Evolutionary conservation across 208 protist genomes (phyloP).

Genomic region (Giardia duodenalis): DNA sequence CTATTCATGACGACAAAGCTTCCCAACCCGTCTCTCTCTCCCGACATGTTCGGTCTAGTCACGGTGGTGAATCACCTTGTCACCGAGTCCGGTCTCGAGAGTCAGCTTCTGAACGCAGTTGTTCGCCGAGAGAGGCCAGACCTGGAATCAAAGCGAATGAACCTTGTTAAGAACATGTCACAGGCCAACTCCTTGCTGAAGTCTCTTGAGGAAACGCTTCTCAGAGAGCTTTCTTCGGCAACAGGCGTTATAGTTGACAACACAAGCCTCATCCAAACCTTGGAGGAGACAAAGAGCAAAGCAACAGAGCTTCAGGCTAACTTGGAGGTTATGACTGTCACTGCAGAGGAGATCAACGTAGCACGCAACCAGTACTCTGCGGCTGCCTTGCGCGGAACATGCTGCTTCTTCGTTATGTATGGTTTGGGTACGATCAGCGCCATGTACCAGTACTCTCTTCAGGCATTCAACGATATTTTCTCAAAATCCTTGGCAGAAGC

Average conservation of each 20-base stretch:
- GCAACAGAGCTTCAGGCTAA: slow-evolving; percentile 79
- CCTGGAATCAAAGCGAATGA: slow-evolving; percentile 72
- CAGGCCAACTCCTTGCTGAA: slow-evolving; percentile 82
- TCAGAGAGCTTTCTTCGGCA: slow-evolving; percentile 71
- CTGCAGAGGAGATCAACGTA: slow-evolving; percentile 73
- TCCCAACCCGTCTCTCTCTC: slow-evolving; percentile 85
- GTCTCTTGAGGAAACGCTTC: slow-evolving; percentile 85
- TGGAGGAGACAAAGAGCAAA: slow-evolving; percentile 90
- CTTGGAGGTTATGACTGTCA: slow-evolving; percentile 73
- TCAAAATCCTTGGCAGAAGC: slow-evolving; percentile 72
- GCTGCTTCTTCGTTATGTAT: slow-evolving; percentile 89
- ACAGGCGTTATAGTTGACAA: slow-evolving; percentile 94
- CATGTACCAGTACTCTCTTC: slow-evolving; percentile 98
- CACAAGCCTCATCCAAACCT: slow-evolving; percentile 81
- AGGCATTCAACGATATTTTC: slow-evolving; percentile 85
- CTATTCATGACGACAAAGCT: slow-evolving; percentile 90
- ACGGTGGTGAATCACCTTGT: slow-evolving; percentile 95
- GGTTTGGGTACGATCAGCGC: slow-evolving; percentile 76
- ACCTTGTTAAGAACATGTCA: slow-evolving; percentile 81
- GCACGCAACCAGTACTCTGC: slow-evolving; percentile 77
- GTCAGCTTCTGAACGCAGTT: slow-evolving; percentile 91
- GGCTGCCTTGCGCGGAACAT: slow-evolving; percentile 77
- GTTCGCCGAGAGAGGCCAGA: slow-evolving; percentile 82
- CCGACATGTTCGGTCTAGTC: slow-evolving; percentile 84
- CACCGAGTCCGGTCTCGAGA: slow-evolving; percentile 81